Evolutionary conservation across 768 basidiomycete genomes (phyloP).

Genomic region (Phaeotremella skinneri): DNA sequence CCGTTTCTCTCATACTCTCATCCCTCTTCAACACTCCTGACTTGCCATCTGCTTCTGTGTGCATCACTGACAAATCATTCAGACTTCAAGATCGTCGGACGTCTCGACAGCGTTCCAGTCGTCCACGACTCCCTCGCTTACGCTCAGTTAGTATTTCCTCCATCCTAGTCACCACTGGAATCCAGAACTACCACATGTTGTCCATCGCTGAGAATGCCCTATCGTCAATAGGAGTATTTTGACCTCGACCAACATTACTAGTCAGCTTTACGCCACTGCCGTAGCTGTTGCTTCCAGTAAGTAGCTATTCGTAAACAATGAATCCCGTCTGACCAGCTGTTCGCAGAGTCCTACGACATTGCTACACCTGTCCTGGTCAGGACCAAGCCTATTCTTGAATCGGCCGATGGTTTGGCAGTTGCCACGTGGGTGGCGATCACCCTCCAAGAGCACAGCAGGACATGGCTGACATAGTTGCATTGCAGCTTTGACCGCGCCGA

Average conservation of each 20-base stretch:
- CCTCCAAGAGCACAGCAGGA: background rate
- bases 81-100: constrained; percentile 49
- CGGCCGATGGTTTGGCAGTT: constrained; percentile 48
- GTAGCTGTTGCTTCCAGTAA: constrained; percentile 41
- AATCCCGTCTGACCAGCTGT: background rate
- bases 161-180: background rate
- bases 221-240: constrained; percentile 31
- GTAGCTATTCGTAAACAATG: constrained; percentile 9
- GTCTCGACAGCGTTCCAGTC: constrained; percentile 45
- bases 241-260: constrained; percentile 39
- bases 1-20: background rate
- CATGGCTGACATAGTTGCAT: background rate
- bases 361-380: constrained; percentile 44
- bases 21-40: background rate
- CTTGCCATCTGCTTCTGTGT: too few species aligned
- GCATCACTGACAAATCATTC: background rate
- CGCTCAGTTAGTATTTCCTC: constrained; percentile 37
- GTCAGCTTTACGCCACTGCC: constrained; percentile 41
- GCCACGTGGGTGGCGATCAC: constrained; percentile 34
- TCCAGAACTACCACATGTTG: background rate
- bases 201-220: background rate
- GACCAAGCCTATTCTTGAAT: constrained; percentile 45
- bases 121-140: constrained; percentile 48
- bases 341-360: constrained; percentile 45
- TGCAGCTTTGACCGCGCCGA: constrained; percentile 44